Base-by-base conservation (phyloP, 805 yeast species). In the Suhomyces vadensis region DNA sequence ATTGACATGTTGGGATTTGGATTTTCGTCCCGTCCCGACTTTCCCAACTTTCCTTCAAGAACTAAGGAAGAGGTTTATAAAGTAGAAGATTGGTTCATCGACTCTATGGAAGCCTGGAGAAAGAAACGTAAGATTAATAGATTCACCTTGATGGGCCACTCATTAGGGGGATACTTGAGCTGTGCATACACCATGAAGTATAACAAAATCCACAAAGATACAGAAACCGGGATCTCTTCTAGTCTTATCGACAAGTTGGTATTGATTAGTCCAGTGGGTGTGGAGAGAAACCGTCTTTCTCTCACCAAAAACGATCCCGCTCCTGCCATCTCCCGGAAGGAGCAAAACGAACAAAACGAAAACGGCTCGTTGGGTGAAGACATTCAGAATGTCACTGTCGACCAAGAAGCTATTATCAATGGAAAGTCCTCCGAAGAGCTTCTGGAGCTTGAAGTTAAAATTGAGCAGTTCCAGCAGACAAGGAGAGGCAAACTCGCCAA, bases 1-100 rank as follows among this genome's bases (percentile, higher is more conserved):
- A 69, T 87, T 17, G 95, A 87, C 57, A 60, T 84, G 53, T 78
- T 83, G 0, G 90, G 90, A 3, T 82, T 82, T 63, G 92, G 92
- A 1, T 65, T 83, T 7, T 82, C 90, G 0, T 72, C 84, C 5
- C 67, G 87, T 52, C 84, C 84, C 1, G 52, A 61, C 7, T 72
- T 62, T 47, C 77, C 77, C 2, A 54, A 57, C 8, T 61, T 63
- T 19, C 46, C 55, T 2, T 19, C 51, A n/a, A 47, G 53, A 6
- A 63, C 73, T 13, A 60, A 63, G 31, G 65, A 63, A 19, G 75
- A 69, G 23, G 51, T 71, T n/a, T 51, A 55, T 29, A 55, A 65
- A 48, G 55, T 57, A 19, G 77, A 72, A 44, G 69, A 68, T 49
- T 72, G 75, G 75, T 71, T 69, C 45, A 64, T 71, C 31, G 77